These are phyloP conservation scores for Pichia manshurica DNA, from an alignment of 805 yeast species.

Conservation along the genomic window DNA sequence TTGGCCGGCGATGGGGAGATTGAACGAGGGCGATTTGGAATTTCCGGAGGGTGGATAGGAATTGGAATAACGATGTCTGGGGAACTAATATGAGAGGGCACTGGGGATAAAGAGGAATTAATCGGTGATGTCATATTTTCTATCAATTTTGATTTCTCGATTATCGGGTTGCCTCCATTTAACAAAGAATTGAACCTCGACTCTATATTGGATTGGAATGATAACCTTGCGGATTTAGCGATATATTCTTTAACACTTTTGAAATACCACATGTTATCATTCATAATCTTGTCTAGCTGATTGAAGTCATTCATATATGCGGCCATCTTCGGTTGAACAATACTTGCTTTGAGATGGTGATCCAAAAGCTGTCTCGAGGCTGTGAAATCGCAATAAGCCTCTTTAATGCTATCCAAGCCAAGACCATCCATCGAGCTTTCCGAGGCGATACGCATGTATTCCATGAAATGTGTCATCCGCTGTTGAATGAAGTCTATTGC, in stretches of 20 bases:
- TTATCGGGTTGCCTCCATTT: constrained; percentile 8
- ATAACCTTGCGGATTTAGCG: not conserved
- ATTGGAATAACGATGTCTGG: not conserved
- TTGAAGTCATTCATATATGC: not conserved
- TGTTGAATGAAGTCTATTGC: not conserved
- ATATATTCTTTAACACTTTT: constrained; percentile 9
- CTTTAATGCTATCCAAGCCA: constrained; percentile 4
- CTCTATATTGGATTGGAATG: constrained; percentile 7
- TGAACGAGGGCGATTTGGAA: not conserved
- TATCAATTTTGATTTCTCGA: constrained; percentile 9
- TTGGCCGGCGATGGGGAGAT: constrained; percentile 3
- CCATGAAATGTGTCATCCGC: not conserved
- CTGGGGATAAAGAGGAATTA: not conserved
- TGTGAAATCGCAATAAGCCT: constrained; percentile 7
- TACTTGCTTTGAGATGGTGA: not conserved
- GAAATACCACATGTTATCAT: constrained; percentile 1
- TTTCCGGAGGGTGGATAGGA: not conserved
- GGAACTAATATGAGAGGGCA: not conserved
- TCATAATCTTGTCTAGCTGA: not conserved
- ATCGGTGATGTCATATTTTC: constrained; percentile 1
- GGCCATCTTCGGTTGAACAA: not conserved
- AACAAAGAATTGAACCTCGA: constrained; percentile 9
- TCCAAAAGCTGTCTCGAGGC: constrained; percentile 2
- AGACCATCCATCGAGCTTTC: constrained; percentile 1
- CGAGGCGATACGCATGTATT: not conserved